These are phyloP conservation scores for Gossypium raimondii DNA, from an alignment of 345 rosid species.

Conservation along the genomic window DNA sequence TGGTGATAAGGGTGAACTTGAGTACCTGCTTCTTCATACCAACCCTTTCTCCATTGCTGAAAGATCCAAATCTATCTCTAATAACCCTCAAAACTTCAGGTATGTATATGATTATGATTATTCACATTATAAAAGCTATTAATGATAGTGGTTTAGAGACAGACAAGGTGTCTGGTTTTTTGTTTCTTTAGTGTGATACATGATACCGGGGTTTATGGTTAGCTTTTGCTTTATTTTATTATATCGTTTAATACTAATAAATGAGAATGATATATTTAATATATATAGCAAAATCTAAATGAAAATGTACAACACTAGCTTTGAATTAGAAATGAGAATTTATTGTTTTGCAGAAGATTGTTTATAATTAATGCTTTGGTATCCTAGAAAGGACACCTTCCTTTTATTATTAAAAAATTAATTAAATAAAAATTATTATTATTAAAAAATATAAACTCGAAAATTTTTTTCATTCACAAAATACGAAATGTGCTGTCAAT, in stretches of 20 bases:
- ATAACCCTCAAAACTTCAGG: slow-evolving; percentile 73
- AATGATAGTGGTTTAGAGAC: not conserved
- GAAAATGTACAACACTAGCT: not conserved
- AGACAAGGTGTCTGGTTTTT: not conserved
- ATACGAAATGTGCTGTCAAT: too few relatives aligned
- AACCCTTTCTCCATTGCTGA: slow-evolving; percentile 52
- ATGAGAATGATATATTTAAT: not conserved
- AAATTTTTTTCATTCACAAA: too few relatives aligned
- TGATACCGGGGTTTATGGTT: slow-evolving; percentile 16
- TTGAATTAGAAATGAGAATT: not conserved
- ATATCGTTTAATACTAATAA: not conserved
- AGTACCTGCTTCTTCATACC: slow-evolving; percentile 76
- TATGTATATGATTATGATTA: slow-evolving; percentile 19
- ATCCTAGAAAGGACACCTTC: slow-evolving; percentile 36
- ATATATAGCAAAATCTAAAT: too few relatives aligned
- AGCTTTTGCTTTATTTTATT: slow-evolving; percentile 4
- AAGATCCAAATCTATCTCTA: slow-evolving; percentile 46
- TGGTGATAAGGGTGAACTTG: slow-evolving; percentile 91
- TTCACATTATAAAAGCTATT: not conserved
- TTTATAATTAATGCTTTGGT: slow-evolving; percentile 19
- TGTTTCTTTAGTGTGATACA: slow-evolving; percentile 17
- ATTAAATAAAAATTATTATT: not conserved
- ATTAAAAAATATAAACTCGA: too few relatives aligned
- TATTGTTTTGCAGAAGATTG: slow-evolving; percentile 12
- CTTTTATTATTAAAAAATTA: slow-evolving; percentile 1